Base-by-base conservation (phyloP, 352 stramenopile species). In the Phytophthora pini region DNA sequence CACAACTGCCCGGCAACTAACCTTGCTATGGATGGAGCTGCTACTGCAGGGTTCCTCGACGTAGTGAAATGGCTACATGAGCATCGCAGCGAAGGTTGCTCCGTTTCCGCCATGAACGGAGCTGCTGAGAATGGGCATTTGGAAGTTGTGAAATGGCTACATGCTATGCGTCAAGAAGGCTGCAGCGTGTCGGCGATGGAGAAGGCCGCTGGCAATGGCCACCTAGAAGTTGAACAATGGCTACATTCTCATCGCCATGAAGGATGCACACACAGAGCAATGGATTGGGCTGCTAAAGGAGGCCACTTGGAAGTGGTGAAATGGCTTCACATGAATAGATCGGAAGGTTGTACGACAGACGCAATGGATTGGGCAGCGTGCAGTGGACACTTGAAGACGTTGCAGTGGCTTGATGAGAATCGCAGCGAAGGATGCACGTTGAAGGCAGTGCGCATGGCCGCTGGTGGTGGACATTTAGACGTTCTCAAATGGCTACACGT, bases 311-410 rank as follows among this genome's bases (percentile, higher is more conserved):
- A 63, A 24, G 64, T 72, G 9, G 45, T 72, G 9, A 63, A 68
- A 26, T 72, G 64, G 64, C 57, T 72, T 26, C 51, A 67, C 17
- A 29, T n/a, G n/a, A 67, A 61, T 20, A 43, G 57, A 13, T 38
- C 39, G 10, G 64, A 67, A 17, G 64, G 64, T 7, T 72, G 64
- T 26, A 59, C 64, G 10, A 56, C 38, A 12, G 57, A 36, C 47
- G 64, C 57, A 9, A 72, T 68, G 57, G 38, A 72, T n/a, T 72
- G 64, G 50, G 64, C 64, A 22, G 64, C 64, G 0, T 62, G 58
- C 24, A 40, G 38, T 11, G 64, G 64, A 5, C 57, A 72, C 17
- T 15, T 72, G 15, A 26, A 50, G 2, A 65, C 48, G 1, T 49
- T 72, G 10, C 22, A 63, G 8, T 72, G 64, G 64, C 64, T 72